Percentiles rank a stretch among this genome's conserved stretches.
phyloP scores from a whole-genome alignment of 352 stramenopile genomes.

The Globisporangium cylindrosporum region DNA sequence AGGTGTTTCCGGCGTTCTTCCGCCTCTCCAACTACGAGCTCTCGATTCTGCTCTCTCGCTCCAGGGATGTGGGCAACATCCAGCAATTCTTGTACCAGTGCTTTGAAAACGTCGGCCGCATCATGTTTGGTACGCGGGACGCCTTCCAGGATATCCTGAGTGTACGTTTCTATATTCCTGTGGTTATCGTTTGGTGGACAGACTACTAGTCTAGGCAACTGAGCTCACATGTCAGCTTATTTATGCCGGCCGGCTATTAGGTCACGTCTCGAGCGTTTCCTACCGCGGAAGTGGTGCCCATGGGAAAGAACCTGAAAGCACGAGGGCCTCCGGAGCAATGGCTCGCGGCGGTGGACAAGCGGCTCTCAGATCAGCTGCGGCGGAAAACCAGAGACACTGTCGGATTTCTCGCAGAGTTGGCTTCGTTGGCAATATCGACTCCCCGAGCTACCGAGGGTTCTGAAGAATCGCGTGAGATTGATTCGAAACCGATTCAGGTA shows the following conservation, averaged over 20 bases:
- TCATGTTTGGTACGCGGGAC: conserved; percentile 57
- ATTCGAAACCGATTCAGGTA: conserved; percentile 32
- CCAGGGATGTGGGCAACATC: conserved; percentile 43
- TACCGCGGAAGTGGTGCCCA: conserved; percentile 40
- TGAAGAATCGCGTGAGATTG: conserved; percentile 1
- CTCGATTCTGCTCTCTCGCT: conserved; percentile 43
- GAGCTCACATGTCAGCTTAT: background rate
- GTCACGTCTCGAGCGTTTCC: conserved; percentile 36
- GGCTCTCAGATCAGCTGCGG: conserved; percentile 53
- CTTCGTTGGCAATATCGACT: background rate
- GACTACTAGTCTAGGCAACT: too few relatives aligned
- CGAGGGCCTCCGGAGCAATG: conserved; percentile 66
- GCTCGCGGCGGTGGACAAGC: conserved; percentile 55
- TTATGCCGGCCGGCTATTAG: background rate
- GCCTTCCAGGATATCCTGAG: conserved; percentile 61
- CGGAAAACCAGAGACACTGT: conserved; percentile 48
- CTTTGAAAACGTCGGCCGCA: conserved; percentile 65
- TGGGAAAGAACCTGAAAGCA: conserved; percentile 77
- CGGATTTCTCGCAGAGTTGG: conserved; percentile 18
- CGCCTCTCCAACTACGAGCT: conserved; percentile 63
- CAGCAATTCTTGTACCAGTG: conserved; percentile 58
- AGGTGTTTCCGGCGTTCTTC: conserved; percentile 62
- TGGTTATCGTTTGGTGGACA: too few relatives aligned
- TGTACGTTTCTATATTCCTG: conserved; percentile 11
- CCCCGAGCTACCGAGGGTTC: background rate